phyloP scores from a whole-genome alignment of 2,329 filamentous ascomycete species.

The Ophiostoma sp. region DNA sequence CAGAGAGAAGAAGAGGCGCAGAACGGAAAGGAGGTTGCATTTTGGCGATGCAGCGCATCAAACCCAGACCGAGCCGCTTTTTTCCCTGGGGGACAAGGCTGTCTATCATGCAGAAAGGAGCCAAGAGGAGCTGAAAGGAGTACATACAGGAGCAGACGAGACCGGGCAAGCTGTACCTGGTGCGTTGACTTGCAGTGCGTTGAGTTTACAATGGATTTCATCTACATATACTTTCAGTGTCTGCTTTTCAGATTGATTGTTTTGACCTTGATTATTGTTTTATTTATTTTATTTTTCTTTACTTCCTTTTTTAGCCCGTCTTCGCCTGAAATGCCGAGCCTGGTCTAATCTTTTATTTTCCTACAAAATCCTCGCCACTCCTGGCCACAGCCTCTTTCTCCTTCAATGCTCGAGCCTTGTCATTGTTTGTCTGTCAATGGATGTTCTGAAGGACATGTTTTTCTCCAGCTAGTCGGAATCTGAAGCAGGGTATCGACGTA shows the following conservation, averaged over 20 bases:
- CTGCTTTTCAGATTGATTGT: neutral
- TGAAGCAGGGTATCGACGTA: neutral
- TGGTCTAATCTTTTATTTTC: neutral
- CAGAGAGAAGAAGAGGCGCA: neutral
- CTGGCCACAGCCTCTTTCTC: neutral
- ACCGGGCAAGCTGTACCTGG: neutral
- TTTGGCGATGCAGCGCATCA: constrained; percentile 22
- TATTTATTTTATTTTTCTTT: neutral
- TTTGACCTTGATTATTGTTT: neutral
- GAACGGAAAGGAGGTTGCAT: neutral
- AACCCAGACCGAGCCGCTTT: constrained; percentile 22
- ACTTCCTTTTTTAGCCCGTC: too few relatives aligned
- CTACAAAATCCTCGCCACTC: neutral
- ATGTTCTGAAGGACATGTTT: neutral
- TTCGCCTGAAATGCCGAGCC: neutral
- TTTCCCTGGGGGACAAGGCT: neutral
- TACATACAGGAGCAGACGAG: neutral
- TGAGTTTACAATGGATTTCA: neutral
- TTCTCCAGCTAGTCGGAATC: neutral
- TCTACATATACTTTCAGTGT: neutral
- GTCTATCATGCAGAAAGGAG: neutral
- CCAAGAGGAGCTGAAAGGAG: neutral
- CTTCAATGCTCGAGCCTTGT: neutral
- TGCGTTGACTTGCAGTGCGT: constrained; percentile 5
- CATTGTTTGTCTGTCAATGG: neutral